Base-by-base conservation (phyloP, 2,329 filamentous ascomycete species). In the Teratosphaeria destructans region DNA sequence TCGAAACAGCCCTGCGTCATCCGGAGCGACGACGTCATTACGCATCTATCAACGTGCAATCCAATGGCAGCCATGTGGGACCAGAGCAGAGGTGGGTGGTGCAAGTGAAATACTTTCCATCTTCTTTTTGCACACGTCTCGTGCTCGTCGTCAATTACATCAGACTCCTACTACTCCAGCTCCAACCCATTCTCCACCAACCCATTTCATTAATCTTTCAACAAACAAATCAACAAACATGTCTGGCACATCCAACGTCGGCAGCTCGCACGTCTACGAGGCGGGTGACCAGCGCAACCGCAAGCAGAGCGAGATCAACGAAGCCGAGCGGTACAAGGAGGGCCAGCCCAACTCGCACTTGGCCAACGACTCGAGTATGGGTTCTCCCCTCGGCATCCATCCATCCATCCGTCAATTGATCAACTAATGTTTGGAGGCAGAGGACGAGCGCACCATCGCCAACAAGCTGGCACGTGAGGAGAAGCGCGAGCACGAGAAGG, bases 371-470 rank as follows among this genome's bases (percentile, higher is more conserved):
- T 84, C 89, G 56, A 93, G 88, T 91, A 81, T 62, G 81, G 69
- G n/a, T 26, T 23, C 23, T 23, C 23, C 23, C 16, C 16, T 19
- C n/a, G 3, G 5, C n/a, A 3, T n/a, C 16, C 5, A 32, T 11
- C 53, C 27, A 53, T 29, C 2, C 27, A 3, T 27, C 53, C 6
- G 7, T 32, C 34, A 8, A 6, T 27, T 23, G 11, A 34, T 34
- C 10, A 23, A 59, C 37, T 26, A 12, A 23, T 56, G 54, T 52
- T 35, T 47, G 10, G 23, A 14, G 27, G 58, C 64, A 84, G 85
- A 90, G 81, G 86, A 90, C 66, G 77, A 88, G 73, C 81, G 86
- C 69, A 79, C 85, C 52, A 88, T 90, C 57, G 83, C 84, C 72
- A 90, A 90, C 79, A 85, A 85, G 67, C 77, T 89, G 32, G 86